Percentiles rank a stretch among this genome's conserved stretches.
Conservation (phyloP, 768 basidiomycete species). For the Boletus tomentosulus region DNA sequence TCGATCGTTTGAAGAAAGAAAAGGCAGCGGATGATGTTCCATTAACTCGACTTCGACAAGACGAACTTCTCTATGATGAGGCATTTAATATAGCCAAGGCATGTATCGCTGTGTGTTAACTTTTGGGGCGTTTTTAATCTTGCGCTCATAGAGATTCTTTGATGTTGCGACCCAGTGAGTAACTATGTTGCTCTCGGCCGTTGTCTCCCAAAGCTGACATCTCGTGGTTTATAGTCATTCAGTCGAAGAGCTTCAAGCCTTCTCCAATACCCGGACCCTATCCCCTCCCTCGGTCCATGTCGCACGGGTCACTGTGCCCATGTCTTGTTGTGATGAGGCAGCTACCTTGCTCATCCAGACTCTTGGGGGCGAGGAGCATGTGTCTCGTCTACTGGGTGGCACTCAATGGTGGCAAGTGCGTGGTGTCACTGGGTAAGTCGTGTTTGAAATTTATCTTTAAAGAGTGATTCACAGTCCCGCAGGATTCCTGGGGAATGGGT, state of each 20-base stretch:
- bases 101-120: conserved; percentile 11
- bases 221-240: conserved; percentile 53
- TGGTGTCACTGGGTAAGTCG: conserved; percentile 65
- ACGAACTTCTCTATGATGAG: conserved; percentile 80
- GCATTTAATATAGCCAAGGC: conserved; percentile 76
- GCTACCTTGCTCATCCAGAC: conserved; percentile 69
- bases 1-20: conserved; percentile 56
- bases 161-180: conserved; percentile 65
- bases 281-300: conserved; percentile 83
- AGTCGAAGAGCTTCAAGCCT: conserved; percentile 76
- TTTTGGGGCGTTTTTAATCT: not conserved
- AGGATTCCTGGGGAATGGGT: conserved; percentile 90
- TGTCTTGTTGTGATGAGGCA: conserved; percentile 71
- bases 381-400: conserved; percentile 74
- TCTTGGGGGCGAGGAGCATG: conserved; percentile 78
- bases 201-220: not conserved
- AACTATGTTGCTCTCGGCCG: not conserved
- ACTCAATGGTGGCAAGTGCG: conserved; percentile 98
- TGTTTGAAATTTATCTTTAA: conserved; percentile 2
- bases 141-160: conserved; percentile 57
- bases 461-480: conserved; percentile 10
- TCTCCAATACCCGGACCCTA: conserved; percentile 77
- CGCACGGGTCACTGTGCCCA: conserved; percentile 66
- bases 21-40: conserved; percentile 35
- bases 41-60: conserved; percentile 51